A percentile compares a stretch with the other conserved stretches of the same genome.
Evolutionary conservation across 2,329 filamentous ascomycete species (phyloP).

Genomic region (Aureobasidium subglaciale): DNA sequence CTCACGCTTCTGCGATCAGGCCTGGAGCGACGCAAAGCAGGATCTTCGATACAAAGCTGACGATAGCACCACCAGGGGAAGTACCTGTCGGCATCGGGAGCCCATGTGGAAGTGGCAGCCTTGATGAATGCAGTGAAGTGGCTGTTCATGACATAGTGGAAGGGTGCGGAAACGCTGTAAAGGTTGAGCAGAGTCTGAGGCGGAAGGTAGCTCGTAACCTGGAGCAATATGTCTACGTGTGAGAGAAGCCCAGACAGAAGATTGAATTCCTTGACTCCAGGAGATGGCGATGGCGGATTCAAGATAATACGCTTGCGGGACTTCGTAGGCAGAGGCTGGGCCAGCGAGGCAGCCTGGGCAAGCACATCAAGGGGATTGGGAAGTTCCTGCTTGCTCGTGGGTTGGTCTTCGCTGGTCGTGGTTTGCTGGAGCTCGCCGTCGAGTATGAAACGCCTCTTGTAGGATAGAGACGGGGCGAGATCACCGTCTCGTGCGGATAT

Average conservation of each 20-base stretch:
- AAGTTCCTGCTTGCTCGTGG: not conserved
- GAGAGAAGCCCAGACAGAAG: conserved; percentile 29
- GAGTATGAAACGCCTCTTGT: conserved; percentile 8
- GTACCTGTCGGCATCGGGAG: conserved; percentile 48
- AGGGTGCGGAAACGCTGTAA: conserved; percentile 57
- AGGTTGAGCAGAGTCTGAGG: conserved; percentile 54
- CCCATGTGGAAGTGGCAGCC: conserved; percentile 47
- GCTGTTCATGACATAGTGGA: conserved; percentile 54
- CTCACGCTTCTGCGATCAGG: conserved; percentile 6
- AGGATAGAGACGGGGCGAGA: not conserved
- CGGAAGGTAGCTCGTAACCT: conserved; percentile 49
- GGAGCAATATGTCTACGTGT: conserved; percentile 46
- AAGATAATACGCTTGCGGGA: conserved; percentile 3
- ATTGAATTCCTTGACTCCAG: conserved; percentile 22
- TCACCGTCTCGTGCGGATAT: not conserved
- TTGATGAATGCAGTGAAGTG: conserved; percentile 54
- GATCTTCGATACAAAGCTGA: conserved; percentile 53
- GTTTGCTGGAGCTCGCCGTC: not conserved
- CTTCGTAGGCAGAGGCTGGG: not conserved
- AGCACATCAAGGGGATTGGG: not conserved
- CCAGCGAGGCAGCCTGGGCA: not conserved
- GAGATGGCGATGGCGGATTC: not conserved
- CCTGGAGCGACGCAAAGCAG: conserved; percentile 28
- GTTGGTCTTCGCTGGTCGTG: not conserved
- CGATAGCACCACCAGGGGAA: conserved; percentile 58